Evolutionary conservation across 2,329 filamentous ascomycete genomes (phyloP).

Genomic region (Coniochaeta sp.): DNA sequence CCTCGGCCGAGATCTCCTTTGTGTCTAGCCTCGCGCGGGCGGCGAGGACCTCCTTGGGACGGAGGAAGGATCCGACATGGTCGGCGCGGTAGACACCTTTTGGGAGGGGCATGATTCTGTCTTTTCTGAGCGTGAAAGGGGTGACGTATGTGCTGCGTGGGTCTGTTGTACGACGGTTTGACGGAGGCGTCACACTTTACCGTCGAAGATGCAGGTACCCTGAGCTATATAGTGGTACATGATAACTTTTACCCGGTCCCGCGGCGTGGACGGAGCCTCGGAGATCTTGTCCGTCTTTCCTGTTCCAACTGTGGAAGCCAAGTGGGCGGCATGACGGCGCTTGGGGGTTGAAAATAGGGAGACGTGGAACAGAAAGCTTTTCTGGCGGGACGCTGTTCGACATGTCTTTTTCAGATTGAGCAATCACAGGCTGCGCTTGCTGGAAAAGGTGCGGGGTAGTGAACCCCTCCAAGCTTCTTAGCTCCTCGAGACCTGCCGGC

Average conservation of each 20-base stretch:
- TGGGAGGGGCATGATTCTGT: slow-evolving; percentile 27
- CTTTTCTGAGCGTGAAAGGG: neutral
- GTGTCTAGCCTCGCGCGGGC: slow-evolving; percentile 38
- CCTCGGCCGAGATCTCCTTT: slow-evolving; percentile 28
- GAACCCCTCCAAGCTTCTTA: neutral
- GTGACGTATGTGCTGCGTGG: neutral
- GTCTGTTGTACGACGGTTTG: neutral
- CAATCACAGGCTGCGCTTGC: neutral
- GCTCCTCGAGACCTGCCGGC: neutral
- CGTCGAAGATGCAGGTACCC: neutral
- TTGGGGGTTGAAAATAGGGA: neutral
- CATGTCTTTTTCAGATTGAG: neutral
- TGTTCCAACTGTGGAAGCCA: neutral
- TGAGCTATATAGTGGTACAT: neutral
- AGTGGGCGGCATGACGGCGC: neutral
- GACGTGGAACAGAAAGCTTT: neutral
- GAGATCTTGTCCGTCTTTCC: neutral
- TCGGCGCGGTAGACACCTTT: slow-evolving; percentile 40
- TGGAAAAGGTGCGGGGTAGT: neutral
- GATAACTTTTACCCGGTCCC: neutral
- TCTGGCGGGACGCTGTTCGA: neutral
- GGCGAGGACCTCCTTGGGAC: slow-evolving; percentile 39
- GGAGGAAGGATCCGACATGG: slow-evolving; percentile 48
- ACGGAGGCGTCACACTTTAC: neutral
- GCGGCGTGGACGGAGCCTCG: neutral